phyloP scores from a whole-genome alignment of 352 stramenopile species.

The Globisporangium middletonii region DNA sequence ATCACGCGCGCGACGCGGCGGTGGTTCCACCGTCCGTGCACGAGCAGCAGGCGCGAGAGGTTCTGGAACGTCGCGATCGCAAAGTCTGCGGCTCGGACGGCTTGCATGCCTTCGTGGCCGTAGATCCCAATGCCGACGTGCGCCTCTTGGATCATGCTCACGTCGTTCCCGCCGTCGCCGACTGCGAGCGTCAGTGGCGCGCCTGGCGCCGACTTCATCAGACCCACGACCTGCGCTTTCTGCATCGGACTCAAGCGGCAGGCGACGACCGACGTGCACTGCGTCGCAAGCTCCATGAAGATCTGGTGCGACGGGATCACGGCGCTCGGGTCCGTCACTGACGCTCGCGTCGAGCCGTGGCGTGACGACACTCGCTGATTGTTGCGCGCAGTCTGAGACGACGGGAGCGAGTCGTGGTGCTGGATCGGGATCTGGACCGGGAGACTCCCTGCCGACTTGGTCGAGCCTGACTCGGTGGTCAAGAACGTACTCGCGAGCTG shows the following conservation, averaged over 20 bases:
- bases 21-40: conserved; percentile 85
- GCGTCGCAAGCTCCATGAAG: conserved; percentile 80
- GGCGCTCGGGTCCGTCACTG: conserved; percentile 15
- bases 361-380: conserved; percentile 22
- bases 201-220: conserved; percentile 84
- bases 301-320: conserved; percentile 44
- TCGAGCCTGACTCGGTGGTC: conserved; percentile 35
- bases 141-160: conserved; percentile 99
- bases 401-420: conserved; percentile 10
- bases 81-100: conserved; percentile 79
- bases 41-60: conserved; percentile 68
- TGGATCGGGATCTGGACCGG: conserved; percentile 18
- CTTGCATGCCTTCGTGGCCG: conserved; percentile 95
- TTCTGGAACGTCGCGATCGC: conserved; percentile 80
- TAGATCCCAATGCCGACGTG: conserved; percentile 98
- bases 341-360: conserved; percentile 34
- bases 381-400: conserved; percentile 2
- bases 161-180: conserved; percentile 98
- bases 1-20: conserved; percentile 74
- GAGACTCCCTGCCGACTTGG: conserved; percentile 44
- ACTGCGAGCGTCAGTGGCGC: conserved; percentile 92
- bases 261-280: conserved; percentile 84
- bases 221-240: conserved; percentile 90
- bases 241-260: conserved; percentile 89
- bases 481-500: conserved; percentile 9